Evolutionary conservation across 768 basidiomycete species (phyloP).

Genomic region (Albatrellus ellisii): DNA sequence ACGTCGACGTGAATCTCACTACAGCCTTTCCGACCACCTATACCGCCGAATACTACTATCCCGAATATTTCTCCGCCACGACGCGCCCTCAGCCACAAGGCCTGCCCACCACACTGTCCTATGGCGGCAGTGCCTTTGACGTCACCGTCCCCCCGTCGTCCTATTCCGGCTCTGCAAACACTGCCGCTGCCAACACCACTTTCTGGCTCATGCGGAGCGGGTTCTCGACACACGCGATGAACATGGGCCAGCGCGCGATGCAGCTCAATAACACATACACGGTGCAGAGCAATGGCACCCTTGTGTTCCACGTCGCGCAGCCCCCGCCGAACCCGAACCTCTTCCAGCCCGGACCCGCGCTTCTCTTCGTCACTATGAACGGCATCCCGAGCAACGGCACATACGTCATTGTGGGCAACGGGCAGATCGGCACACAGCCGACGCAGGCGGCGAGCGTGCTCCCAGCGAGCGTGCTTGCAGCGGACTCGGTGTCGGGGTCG

Average conservation of each 20-base stretch:
- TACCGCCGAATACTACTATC: slow-evolving; percentile 82
- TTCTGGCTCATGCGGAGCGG: slow-evolving; percentile 77
- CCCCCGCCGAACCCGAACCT: slow-evolving; percentile 75
- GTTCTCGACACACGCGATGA: slow-evolving; percentile 78
- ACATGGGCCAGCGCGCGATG: slow-evolving; percentile 73
- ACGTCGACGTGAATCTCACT: slow-evolving; percentile 62
- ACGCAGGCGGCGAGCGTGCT: slow-evolving; percentile 30
- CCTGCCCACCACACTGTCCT: slow-evolving; percentile 61
- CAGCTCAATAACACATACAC: slow-evolving; percentile 82
- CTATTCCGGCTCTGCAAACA: slow-evolving; percentile 54
- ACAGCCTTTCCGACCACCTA: slow-evolving; percentile 66
- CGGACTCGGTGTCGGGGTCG: slow-evolving; percentile 24
- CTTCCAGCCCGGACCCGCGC: slow-evolving; percentile 80
- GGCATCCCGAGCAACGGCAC: slow-evolving; percentile 78
- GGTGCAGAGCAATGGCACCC: slow-evolving; percentile 63
- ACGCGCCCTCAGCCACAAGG: slow-evolving; percentile 59
- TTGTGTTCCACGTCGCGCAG: slow-evolving; percentile 71
- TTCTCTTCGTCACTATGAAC: slow-evolving; percentile 72
- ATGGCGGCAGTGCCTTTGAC: slow-evolving; percentile 77
- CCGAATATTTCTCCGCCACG: slow-evolving; percentile 65
- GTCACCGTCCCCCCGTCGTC: slow-evolving; percentile 52
- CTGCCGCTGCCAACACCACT: slow-evolving; percentile 59
- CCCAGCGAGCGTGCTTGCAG: slow-evolving; percentile 35
- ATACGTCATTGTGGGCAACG: slow-evolving; percentile 67
- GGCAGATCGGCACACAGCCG: slow-evolving; percentile 63